Percentiles rank a stretch among this genome's conserved stretches.
phyloP scores from a whole-genome alignment of 805 yeast species.

The Teunomyces aglyptinius region DNA sequence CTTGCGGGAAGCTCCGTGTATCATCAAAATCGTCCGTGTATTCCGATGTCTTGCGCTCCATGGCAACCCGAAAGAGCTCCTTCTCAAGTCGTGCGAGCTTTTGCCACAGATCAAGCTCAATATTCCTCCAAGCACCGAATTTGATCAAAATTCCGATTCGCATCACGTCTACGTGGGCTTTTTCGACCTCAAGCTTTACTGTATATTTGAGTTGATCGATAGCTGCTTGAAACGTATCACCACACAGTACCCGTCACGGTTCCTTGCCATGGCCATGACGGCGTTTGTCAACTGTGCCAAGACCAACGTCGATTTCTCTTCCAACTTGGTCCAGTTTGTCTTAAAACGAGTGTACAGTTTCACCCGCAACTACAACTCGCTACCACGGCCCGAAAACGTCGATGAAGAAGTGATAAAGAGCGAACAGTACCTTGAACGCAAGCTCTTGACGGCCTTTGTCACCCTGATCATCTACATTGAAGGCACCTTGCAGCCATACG shows the following conservation, averaged over 20 bases:
- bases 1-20: slow-evolving; percentile 40
- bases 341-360: slow-evolving; percentile 64
- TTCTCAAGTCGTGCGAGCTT: slow-evolving; percentile 68
- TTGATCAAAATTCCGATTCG: slow-evolving; percentile 7
- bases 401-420: slow-evolving; percentile 41
- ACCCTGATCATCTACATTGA: slow-evolving; percentile 50
- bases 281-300: slow-evolving; percentile 54
- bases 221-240: slow-evolving; percentile 58
- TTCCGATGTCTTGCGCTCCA: slow-evolving; percentile 62
- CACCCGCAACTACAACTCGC: slow-evolving; percentile 45
- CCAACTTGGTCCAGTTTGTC: slow-evolving; percentile 26
- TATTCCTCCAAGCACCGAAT: neutral
- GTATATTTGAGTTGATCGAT: slow-evolving; percentile 61
- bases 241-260: slow-evolving; percentile 77
- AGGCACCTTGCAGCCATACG: slow-evolving; percentile 14
- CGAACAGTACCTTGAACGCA: slow-evolving; percentile 63
- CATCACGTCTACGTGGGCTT: slow-evolving; percentile 15
- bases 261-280: slow-evolving; percentile 64
- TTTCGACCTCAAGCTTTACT: slow-evolving; percentile 60
- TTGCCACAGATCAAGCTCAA: slow-evolving; percentile 28
- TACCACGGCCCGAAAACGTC: slow-evolving; percentile 46
- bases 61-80: slow-evolving; percentile 81
- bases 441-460: slow-evolving; percentile 59
- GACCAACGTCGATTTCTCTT: slow-evolving; percentile 17
- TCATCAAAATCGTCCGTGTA: slow-evolving; percentile 40